Conservation (phyloP, 768 basidiomycete species). For the Epithele typhae region DNA sequence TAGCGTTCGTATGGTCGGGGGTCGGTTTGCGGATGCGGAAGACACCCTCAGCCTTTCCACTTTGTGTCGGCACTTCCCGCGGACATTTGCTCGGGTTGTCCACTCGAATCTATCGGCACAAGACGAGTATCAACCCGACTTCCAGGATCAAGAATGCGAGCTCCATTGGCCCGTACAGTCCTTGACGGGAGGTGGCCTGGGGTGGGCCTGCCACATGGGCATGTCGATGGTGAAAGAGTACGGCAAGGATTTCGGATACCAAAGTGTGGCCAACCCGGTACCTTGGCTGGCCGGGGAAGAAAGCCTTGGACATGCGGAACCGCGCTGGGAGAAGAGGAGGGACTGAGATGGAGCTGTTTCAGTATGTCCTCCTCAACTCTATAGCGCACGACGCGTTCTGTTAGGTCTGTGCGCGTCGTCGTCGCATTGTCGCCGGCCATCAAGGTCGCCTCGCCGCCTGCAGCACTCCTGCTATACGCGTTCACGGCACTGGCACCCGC, state of each 20-base stretch:
- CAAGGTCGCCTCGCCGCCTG: too few species aligned
- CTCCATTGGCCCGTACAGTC: constrained; percentile 80
- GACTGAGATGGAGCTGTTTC: too few species aligned
- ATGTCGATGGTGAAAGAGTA: constrained; percentile 84
- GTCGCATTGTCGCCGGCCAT: too few species aligned
- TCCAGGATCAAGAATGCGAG: constrained; percentile 84
- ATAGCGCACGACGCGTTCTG: too few species aligned
- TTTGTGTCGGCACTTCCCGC: constrained; percentile 68
- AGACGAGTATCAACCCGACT: constrained; percentile 77
- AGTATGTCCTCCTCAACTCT: background rate
- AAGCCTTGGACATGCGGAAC: constrained; percentile 7
- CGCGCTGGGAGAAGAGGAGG: too few species aligned
- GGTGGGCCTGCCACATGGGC: constrained; percentile 86
- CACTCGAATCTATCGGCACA: constrained; percentile 53
- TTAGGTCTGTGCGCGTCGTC: too few species aligned
- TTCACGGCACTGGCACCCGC: too few species aligned
- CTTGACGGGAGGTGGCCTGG: constrained; percentile 71
- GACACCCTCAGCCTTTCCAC: constrained; percentile 58
- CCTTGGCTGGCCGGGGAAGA: constrained; percentile 39
- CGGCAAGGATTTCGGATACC: constrained; percentile 70
- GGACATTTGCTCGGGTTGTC: constrained; percentile 71
- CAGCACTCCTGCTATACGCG: too few species aligned
- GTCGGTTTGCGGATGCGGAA: constrained; percentile 11
- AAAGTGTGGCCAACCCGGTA: constrained; percentile 67
- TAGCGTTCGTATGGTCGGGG: constrained; percentile 5